Evolutionary conservation across 139 green algal species (phyloP).

Genomic region (Eudorina sp.): DNA sequence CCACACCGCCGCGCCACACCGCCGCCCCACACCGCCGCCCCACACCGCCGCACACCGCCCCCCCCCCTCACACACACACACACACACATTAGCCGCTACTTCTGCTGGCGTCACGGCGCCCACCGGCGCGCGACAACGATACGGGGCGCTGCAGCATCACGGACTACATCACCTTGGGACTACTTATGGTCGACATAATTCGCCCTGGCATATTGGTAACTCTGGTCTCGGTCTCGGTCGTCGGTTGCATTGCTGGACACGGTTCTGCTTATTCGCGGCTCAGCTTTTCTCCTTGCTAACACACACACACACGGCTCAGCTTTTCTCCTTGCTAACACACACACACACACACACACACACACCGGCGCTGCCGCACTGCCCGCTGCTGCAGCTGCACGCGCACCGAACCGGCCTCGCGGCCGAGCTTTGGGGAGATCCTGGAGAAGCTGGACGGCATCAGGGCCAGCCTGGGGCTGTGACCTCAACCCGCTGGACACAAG

Average conservation of each 20-base stretch:
- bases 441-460: slow-evolving; percentile 21
- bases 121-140: no score
- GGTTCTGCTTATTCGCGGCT: neutral
- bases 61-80: no score
- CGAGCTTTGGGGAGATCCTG: slow-evolving; percentile 31
- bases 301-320: neutral
- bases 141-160: no score
- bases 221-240: neutral
- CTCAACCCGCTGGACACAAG: no score
- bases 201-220: no score
- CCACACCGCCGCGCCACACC: no score
- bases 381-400: slow-evolving; percentile 31
- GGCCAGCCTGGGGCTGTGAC: slow-evolving; percentile 35
- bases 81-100: no score
- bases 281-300: neutral
- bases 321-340: neutral
- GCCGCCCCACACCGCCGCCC: no score
- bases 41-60: no score
- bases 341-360: neutral
- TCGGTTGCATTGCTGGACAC: neutral
- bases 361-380: neutral
- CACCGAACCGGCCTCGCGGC: slow-evolving; percentile 13
- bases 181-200: no score
- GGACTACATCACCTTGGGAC: no score
- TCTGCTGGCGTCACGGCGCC: no score